Evolutionary conservation across 768 basidiomycete species (phyloP), one percentile per base, ranked within the genome.

Genomic region (Trametes cingulata): DNA sequence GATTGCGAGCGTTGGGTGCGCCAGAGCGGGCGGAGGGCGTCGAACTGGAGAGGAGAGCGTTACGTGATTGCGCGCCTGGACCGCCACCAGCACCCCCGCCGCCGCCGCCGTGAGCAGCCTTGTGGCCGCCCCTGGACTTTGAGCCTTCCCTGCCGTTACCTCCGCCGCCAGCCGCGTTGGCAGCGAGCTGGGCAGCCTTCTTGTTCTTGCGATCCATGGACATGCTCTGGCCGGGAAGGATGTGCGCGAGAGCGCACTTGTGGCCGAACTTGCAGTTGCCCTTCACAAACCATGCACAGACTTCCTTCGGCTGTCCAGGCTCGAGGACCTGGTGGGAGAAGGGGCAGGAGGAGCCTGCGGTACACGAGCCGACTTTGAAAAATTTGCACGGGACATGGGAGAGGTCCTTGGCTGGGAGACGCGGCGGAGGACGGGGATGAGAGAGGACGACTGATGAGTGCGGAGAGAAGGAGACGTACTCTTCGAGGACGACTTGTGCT

Each of bases 361-460:
- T 96, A 75, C 95, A 98, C 13, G 87, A 88, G 35, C 95, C 93
- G 64, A 92, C 90, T 71, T 90, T 92, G 85, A 87, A 97, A 83
- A 98, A 98, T 77, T 96, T 92, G 79, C 96, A 98, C 1, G 95
- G 95, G 14, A 98, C 96, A 80, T 97, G 95, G 2, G 91, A 92
- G 56, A 98, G 82, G 72, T 94, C 92, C 73, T 93, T 93, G 50
- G 87, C 88, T 88, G 71, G 36, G 25, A 25, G 53, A 1, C 36
- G 25, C 39, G 60, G 63, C 54, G 50, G 36, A 19, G 41, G 42
- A 37, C 65, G 3, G 53, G 42, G 45, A 25, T 40, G 19, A 43
- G 49, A 35, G 48, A 54, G 36, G 13, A 15, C n/a, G 22, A 10
- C 22, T 4, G 36, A 25, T 22, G 1, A 39, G 37, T 33, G 15